A percentile compares a stretch with the other conserved stretches of the same genome.
Conservation (phyloP, 768 basidiomycete genomes). For the Hypholoma sublateritium region DNA sequence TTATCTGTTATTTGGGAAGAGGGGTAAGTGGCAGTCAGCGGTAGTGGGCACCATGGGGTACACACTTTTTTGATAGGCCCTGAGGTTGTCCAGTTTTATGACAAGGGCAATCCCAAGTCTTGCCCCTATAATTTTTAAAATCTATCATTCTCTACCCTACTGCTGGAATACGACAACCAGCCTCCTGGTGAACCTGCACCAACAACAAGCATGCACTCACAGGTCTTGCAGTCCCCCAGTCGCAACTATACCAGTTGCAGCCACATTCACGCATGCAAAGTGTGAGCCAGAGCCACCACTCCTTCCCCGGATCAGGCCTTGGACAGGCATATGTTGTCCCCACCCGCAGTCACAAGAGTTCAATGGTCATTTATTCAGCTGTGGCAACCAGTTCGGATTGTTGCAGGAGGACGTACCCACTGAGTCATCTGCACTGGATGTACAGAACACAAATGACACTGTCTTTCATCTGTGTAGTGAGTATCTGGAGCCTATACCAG, state of each 20-base stretch:
- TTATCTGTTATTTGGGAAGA: no score
- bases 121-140: no score
- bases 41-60: no score
- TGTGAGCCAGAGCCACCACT: conserved; percentile 44
- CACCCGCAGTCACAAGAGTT: conserved; percentile 45
- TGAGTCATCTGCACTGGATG: not conserved
- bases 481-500: no score
- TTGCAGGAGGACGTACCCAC: conserved; percentile 1
- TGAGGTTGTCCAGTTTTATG: no score
- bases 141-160: no score
- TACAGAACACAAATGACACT: not conserved
- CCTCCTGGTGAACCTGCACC: conserved; percentile 22
- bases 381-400: conserved; percentile 17
- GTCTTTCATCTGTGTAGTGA: no score
- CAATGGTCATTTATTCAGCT: conserved; percentile 23
- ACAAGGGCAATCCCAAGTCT: no score
- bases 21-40: no score
- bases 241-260: conserved; percentile 33
- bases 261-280: conserved; percentile 42
- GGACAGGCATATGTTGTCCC: conserved; percentile 32
- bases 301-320: conserved; percentile 35
- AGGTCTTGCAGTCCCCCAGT: conserved; percentile 1
- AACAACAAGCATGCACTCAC: conserved; percentile 4
- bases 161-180: conserved; percentile 54
- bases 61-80: no score